A percentile compares a stretch with the other conserved stretches of the same genome.
Conservation (phyloP, 352 stramenopile species). For the Phytophthora foliorum region DNA sequence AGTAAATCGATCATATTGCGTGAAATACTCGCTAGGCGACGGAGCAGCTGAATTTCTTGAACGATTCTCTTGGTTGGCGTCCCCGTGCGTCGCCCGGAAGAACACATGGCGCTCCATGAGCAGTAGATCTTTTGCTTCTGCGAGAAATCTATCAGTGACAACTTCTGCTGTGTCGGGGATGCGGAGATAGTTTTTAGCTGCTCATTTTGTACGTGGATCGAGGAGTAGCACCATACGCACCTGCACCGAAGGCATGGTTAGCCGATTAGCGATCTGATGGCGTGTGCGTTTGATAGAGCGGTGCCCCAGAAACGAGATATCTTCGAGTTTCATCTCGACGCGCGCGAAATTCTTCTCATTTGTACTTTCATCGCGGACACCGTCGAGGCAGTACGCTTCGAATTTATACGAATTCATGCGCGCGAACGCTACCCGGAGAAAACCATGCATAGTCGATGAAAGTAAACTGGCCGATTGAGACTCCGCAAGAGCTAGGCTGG, state of each 20-base stretch:
- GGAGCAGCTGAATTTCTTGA: not conserved
- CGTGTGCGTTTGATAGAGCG: not conserved
- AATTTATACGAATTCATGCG: not conserved
- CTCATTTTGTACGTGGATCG: not conserved
- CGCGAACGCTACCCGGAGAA: not conserved
- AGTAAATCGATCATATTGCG: not conserved
- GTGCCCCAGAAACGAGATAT: not conserved
- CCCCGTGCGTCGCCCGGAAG: not conserved
- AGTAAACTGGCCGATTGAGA: not conserved
- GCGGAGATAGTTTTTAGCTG: not conserved
- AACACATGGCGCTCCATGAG: not conserved
- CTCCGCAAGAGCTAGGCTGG: not conserved
- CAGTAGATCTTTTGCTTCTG: not conserved
- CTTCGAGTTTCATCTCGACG: not conserved
- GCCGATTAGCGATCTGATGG: not conserved
- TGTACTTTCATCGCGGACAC: not conserved
- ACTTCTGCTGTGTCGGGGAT: not conserved
- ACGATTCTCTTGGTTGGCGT: no score
- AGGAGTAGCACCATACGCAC: slow-evolving; percentile 1
- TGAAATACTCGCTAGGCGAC: not conserved
- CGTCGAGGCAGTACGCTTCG: not conserved
- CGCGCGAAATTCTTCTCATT: not conserved
- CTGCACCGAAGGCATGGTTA: not conserved
- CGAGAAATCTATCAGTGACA: not conserved
- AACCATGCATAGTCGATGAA: not conserved